Conservation (phyloP, 83 land plant species). For the Isoetes engelmannii region DNA sequence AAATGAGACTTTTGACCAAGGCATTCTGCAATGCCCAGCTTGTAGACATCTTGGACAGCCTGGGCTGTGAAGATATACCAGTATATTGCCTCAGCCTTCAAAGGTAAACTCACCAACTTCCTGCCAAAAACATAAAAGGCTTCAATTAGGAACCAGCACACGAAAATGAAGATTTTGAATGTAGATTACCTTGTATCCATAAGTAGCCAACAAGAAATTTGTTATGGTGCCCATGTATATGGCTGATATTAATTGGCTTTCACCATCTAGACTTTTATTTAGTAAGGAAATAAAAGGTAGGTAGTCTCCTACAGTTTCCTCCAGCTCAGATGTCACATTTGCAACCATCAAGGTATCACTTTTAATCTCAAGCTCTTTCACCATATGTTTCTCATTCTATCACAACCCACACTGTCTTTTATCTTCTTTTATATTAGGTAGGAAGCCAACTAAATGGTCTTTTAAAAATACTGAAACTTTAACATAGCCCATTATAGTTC, state of each 20-base stretch:
- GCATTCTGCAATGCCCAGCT: conserved; percentile 40
- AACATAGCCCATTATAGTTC: no score
- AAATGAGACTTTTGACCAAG: conserved; percentile 53
- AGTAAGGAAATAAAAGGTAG: neutral
- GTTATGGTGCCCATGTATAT: no score
- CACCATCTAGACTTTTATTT: no score
- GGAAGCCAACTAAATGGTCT: no score
- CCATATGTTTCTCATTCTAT: conserved; percentile 2
- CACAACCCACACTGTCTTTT: no score
- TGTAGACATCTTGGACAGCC: conserved; percentile 50
- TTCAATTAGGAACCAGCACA: neutral
- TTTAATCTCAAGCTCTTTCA: neutral
- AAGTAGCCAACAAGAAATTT: no score
- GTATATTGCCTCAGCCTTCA: conserved; percentile 16
- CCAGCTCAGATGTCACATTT: neutral
- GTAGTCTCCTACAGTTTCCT: conserved; percentile 1
- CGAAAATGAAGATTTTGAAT: no score
- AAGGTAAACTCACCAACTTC: neutral
- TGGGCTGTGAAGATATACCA: conserved; percentile 88
- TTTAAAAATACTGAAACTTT: no score
- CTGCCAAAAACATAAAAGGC: neutral
- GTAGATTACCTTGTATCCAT: no score
- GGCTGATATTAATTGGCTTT: no score
- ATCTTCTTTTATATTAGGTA: no score
- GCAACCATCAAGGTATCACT: neutral